Evolutionary conservation across 345 rosid species (phyloP).

Genomic region (Dipteronia dyeriana): DNA sequence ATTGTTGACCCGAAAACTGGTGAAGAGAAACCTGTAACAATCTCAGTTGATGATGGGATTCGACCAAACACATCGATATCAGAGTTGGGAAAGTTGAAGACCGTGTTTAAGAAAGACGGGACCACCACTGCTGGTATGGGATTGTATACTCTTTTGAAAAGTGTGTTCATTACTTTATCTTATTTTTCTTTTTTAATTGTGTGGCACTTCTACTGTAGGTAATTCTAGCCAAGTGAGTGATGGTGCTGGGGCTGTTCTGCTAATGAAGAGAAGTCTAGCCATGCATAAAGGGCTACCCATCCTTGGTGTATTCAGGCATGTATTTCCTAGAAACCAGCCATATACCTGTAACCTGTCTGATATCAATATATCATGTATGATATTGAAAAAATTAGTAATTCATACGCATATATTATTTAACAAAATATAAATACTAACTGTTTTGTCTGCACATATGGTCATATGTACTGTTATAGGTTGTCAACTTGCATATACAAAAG

Average conservation of each 20-base stretch:
- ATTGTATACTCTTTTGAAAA: slow-evolving; percentile 5
- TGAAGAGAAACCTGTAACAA: slow-evolving; percentile 62
- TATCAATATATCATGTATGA: not conserved
- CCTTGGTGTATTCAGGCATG: slow-evolving; percentile 88
- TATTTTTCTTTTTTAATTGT: not conserved
- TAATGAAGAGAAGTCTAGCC: slow-evolving; percentile 90
- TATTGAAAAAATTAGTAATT: not conserved
- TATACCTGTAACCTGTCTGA: slow-evolving; percentile 17
- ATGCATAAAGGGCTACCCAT: slow-evolving; percentile 73
- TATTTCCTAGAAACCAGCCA: not conserved
- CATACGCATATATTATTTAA: not conserved
- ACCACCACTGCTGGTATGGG: slow-evolving; percentile 84
- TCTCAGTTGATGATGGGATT: slow-evolving; percentile 92
- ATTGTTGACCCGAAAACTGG: slow-evolving; percentile 90
- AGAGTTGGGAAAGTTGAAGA: slow-evolving; percentile 64
- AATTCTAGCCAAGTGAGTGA: slow-evolving; percentile 95
- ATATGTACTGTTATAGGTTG: not conserved
- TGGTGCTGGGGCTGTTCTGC: slow-evolving; percentile 95
- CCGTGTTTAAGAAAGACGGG: slow-evolving; percentile 91
- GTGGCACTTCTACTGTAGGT: slow-evolving; percentile 44
- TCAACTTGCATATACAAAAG: not conserved
- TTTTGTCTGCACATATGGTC: not conserved
- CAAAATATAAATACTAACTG: not conserved
- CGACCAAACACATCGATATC: slow-evolving; percentile 70
- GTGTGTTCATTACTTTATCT: slow-evolving; percentile 4